Conservation (phyloP, 306 rosid genomes). For the Cicer arietinum region DNA sequence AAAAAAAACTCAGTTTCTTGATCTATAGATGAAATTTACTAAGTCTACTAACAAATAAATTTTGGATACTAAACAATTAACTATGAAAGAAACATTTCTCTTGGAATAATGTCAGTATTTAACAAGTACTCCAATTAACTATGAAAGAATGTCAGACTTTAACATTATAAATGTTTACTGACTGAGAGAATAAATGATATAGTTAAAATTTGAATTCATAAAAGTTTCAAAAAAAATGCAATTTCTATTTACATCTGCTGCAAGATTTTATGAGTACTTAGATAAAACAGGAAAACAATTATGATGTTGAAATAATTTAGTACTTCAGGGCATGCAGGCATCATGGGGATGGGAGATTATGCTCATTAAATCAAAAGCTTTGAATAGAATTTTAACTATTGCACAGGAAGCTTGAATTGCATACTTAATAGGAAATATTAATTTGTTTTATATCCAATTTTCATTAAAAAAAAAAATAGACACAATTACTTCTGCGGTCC, state of each 20-base stretch:
- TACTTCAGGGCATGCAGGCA: conserved; percentile 32
- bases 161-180: background rate
- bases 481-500: no score
- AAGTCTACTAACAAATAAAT: no score
- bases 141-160: no score
- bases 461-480: background rate
- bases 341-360: conserved; percentile 36
- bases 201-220: conserved; percentile 39
- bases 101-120: no score
- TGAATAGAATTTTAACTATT: conserved; percentile 27
- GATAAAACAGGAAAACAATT: conserved; percentile 43
- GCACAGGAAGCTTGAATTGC: conserved; percentile 35
- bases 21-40: no score
- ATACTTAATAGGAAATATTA: conserved; percentile 17
- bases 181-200: background rate
- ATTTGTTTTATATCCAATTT: conserved; percentile 18
- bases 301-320: conserved; percentile 42
- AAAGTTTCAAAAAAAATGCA: conserved; percentile 18
- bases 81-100: no score
- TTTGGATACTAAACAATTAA: no score
- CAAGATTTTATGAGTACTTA: conserved; percentile 37
- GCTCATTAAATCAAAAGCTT: conserved; percentile 24
- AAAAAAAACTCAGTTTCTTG: no score
- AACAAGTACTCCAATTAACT: no score
- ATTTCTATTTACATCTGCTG: conserved; percentile 37